These are phyloP conservation scores for Yamadazyma triangularis DNA, from an alignment of 1,139 yeast genomes.

Conservation along the genomic window DNA sequence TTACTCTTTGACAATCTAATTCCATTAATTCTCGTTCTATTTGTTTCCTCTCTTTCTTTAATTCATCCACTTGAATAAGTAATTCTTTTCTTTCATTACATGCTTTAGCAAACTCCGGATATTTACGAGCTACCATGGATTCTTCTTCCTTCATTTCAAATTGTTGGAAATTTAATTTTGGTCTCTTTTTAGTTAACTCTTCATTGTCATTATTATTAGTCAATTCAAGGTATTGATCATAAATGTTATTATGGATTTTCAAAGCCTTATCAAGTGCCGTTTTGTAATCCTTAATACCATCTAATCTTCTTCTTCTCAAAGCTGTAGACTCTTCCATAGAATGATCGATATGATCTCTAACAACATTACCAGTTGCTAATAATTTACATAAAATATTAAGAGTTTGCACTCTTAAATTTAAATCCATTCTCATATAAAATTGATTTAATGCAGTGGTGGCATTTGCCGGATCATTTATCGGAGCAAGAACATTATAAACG, in stretches of 20 bases:
- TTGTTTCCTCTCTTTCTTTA: constrained; percentile 42
- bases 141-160: constrained; percentile 51
- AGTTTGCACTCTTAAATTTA: constrained; percentile 47
- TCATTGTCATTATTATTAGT: constrained; percentile 11
- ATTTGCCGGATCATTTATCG: constrained; percentile 46
- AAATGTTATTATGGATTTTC: constrained; percentile 35
- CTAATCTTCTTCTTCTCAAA: constrained; percentile 65
- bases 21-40: constrained; percentile 58
- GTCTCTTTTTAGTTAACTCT: constrained; percentile 16
- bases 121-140: constrained; percentile 36
- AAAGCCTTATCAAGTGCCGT: constrained; percentile 46
- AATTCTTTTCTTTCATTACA: constrained; percentile 40
- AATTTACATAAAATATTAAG: constrained; percentile 56
- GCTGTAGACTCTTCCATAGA: constrained; percentile 62
- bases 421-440: constrained; percentile 46
- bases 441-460: constrained; percentile 45
- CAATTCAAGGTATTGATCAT: constrained; percentile 18
- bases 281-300: constrained; percentile 61
- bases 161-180: constrained; percentile 25
- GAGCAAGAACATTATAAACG: constrained; percentile 53
- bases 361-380: constrained; percentile 52
- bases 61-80: constrained; percentile 36
- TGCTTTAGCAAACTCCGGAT: constrained; percentile 43
- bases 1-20: constrained; percentile 74
- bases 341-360: constrained; percentile 63